These are phyloP conservation scores for Triticum timopheevii DNA, from an alignment of 176 grass and related monocot genomes.

Conservation along the genomic window DNA sequence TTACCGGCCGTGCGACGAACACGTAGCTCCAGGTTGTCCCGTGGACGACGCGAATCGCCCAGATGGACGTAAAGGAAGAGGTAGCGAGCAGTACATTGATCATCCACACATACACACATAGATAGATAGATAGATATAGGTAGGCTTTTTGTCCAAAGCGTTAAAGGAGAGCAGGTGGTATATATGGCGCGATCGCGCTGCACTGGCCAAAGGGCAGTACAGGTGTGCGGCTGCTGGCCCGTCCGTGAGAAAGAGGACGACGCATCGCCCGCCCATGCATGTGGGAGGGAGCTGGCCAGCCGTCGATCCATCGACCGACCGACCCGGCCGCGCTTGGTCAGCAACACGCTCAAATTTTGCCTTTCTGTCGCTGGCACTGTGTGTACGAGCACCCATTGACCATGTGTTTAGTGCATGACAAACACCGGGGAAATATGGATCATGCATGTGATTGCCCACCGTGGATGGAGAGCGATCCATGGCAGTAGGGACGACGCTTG, in stretches of 20 bases:
- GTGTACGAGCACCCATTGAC: background rate
- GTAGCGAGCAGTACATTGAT: background rate
- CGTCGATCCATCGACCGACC: background rate
- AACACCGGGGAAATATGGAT: background rate
- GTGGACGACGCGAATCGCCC: background rate
- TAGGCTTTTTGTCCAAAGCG: slow-evolving; percentile 10
- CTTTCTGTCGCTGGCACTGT: background rate
- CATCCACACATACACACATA: background rate
- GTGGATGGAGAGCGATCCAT: background rate
- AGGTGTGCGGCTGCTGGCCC: background rate
- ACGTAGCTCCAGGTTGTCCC: background rate
- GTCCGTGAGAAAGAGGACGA: background rate
- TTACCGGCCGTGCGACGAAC: background rate
- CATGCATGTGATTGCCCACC: background rate
- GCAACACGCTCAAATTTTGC: background rate
- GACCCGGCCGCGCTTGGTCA: background rate
- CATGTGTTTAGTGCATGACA: background rate
- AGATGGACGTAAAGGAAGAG: background rate
- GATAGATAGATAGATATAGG: background rate
- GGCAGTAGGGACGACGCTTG: background rate
- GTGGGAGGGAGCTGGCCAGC: background rate
- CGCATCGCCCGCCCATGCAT: background rate
- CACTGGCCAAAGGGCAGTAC: background rate
- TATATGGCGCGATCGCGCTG: background rate
- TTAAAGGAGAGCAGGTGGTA: background rate